Conservation (phyloP, 2,329 filamentous ascomycete species). For the Didymella glomerata region DNA sequence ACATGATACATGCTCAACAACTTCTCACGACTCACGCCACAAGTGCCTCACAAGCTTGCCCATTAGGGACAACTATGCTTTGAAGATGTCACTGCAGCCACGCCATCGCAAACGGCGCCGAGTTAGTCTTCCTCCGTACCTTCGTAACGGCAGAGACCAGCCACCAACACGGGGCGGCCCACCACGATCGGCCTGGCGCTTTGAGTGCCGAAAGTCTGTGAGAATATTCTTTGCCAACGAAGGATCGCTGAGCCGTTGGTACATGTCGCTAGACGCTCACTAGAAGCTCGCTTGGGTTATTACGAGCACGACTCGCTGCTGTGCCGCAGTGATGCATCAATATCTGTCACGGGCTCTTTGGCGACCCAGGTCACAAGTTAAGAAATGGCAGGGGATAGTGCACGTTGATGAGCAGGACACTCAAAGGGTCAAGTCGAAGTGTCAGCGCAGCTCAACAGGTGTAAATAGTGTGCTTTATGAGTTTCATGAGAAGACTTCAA, state of each 20-base stretch:
- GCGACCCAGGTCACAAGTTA: too few relatives aligned
- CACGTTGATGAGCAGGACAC: too few relatives aligned
- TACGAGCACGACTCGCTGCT: constrained; percentile 13
- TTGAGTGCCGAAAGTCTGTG: constrained; percentile 17
- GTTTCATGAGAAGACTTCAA: too few relatives aligned
- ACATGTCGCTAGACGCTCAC: constrained; percentile 16
- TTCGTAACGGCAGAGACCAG: constrained; percentile 5
- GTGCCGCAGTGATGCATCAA: constrained; percentile 13
- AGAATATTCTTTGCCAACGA: neutral
- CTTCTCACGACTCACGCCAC: neutral
- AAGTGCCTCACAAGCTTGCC: neutral
- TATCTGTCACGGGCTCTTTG: constrained; percentile 15
- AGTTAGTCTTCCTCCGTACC: constrained; percentile 6
- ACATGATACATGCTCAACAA: constrained; percentile 16
- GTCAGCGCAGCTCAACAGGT: too few relatives aligned
- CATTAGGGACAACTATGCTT: neutral
- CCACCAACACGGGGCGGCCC: constrained; percentile 17
- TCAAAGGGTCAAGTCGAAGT: too few relatives aligned
- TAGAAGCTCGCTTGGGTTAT: constrained; percentile 12
- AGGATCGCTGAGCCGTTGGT: constrained; percentile 7
- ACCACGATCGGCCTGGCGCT: constrained; percentile 17
- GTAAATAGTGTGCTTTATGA: too few relatives aligned
- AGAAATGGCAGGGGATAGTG: too few relatives aligned
- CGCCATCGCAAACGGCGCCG: constrained; percentile 5
- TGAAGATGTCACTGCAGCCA: constrained; percentile 10